Base-by-base conservation (phyloP, 2,329 filamentous ascomycete species). In the Aurifilum marmelostoma region DNA sequence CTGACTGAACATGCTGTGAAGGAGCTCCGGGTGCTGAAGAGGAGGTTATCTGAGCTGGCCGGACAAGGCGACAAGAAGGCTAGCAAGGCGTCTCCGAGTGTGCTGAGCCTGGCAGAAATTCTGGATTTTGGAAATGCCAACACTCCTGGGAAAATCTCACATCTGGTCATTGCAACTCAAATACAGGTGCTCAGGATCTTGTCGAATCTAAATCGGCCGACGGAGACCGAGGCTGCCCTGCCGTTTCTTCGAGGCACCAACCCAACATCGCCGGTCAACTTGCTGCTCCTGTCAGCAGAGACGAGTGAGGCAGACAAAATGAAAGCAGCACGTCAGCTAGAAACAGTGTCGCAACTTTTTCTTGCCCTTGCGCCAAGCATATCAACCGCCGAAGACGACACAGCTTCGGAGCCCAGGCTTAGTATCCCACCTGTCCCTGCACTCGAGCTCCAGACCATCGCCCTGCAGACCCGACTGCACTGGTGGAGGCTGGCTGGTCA, bases 1-100 rank as follows among this genome's bases (percentile, higher is more conserved):
- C 77, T 94, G 65, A 86, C 91, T 60, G 87, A 89, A n/a, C 82
- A 90, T 68, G 91, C 92, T 0, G 78, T 88, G 56, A 92, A 89
- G 74, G 92, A 94, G 74, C 76, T 94, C 69, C 83, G 87, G 54
- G 80, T 89, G 14, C 76, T 94, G 72, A 93, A 92, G 76, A 84
- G 81, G 70, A 84, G 88, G 41, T 74, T 94, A 58, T 88, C 91
- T 61, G 73, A 71, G n/a, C 68, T 73, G 32, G 29, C 71, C 11
- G 65, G 65, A 12, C 9, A 62, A 12, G 11, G 63, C 1, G 76
- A 75, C 24, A 77, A 81, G 50, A 82, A 81, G 69, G 65, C 74
- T 1, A 65, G 72, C 59, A 79, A 78, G 61, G 64, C 76, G 9
- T 58, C 73, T 9, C 78, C 85, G 47, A 85, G 77, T 68, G 74